These are phyloP conservation scores for Antarctomyces pellizariae DNA, from an alignment of 495 filamentous ascomycete species.

Conservation along the genomic window DNA sequence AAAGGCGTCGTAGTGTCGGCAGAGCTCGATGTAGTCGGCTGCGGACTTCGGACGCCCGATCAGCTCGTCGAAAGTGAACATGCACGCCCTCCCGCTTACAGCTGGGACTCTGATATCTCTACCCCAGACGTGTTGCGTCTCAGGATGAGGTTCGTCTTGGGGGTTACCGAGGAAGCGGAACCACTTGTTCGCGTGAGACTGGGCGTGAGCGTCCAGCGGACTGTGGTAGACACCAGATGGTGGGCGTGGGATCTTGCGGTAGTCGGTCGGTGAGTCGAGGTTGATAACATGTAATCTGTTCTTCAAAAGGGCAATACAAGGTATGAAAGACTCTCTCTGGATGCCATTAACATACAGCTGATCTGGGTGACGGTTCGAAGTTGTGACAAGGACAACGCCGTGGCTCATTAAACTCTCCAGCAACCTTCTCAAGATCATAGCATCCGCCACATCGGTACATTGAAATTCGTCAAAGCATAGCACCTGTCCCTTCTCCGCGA, in stretches of 20 bases:
- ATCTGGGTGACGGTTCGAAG: conserved; percentile 87
- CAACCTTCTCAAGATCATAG: conserved; percentile 84
- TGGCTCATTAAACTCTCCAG: conserved; percentile 82
- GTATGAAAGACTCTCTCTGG: conserved; percentile 83
- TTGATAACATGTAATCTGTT: conserved; percentile 68
- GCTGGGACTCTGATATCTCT: conserved; percentile 66
- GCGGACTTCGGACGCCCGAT: conserved; percentile 73
- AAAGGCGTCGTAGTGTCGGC: conserved; percentile 76
- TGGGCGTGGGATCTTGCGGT: conserved; percentile 86
- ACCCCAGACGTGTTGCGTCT: conserved; percentile 80
- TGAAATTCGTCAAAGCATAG: conserved; percentile 98
- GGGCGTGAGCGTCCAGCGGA: conserved; percentile 54
- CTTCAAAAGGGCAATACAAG: conserved; percentile 82
- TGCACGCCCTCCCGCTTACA: conserved; percentile 70
- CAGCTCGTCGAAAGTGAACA: conserved; percentile 75
- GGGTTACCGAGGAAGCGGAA: conserved; percentile 81
- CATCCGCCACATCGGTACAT: conserved; percentile 95
- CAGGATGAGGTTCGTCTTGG: conserved; percentile 47
- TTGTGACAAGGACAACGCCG: conserved; percentile 88
- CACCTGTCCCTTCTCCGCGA: conserved; percentile 64
- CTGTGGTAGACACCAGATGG: conserved; percentile 78
- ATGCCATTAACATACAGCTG: conserved; percentile 97
- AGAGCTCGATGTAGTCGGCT: conserved; percentile 86
- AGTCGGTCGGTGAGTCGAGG: conserved; percentile 85
- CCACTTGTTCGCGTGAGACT: conserved; percentile 75